Evolutionary conservation across 2,329 filamentous ascomycete genomes (phyloP).

Genomic region (Chrysosporium keratinophilum): DNA sequence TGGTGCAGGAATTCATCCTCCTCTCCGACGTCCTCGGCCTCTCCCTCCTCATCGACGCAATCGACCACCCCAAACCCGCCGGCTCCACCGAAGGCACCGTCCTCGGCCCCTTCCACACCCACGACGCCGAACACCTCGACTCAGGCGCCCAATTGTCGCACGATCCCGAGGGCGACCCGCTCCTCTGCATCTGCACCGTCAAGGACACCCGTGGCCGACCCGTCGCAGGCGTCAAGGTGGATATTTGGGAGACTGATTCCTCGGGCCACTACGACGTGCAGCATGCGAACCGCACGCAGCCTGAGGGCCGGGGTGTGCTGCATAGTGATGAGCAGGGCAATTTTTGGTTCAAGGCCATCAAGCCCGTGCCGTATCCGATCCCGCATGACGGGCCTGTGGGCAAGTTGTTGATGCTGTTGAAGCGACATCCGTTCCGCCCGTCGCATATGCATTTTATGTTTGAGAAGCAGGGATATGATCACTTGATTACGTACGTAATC

Average conservation of each 20-base stretch:
- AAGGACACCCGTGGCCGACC: conserved; percentile 55
- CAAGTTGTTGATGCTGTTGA: conserved; percentile 52
- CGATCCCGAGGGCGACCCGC: conserved; percentile 57
- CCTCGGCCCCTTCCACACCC: conserved; percentile 72
- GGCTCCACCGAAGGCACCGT: conserved; percentile 66
- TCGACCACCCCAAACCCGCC: conserved; percentile 70
- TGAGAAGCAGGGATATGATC: conserved; percentile 65
- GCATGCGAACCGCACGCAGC: conserved; percentile 51
- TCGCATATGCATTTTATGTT: conserved; percentile 87
- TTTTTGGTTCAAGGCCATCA: conserved; percentile 79
- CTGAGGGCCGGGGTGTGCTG: conserved; percentile 65
- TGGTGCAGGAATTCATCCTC: conserved; percentile 73
- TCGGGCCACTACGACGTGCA: conserved; percentile 77
- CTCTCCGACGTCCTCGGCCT: conserved; percentile 70
- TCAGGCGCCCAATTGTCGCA: conserved; percentile 55
- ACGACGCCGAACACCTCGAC: conserved; percentile 52
- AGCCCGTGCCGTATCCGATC: conserved; percentile 76
- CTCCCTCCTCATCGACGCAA: conserved; percentile 67
- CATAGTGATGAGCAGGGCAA: conserved; percentile 57
- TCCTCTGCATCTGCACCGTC: conserved; percentile 64
- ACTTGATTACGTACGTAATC: conserved; percentile 63
- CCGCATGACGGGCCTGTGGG: conserved; percentile 77
- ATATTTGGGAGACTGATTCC: conserved; percentile 78
- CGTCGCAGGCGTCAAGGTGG: conserved; percentile 57
- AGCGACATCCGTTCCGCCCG: conserved; percentile 68